These are phyloP conservation scores for Chloranthus sessilifolius DNA, from an alignment of 164 flowering plant genomes.

Conservation along the genomic window DNA sequence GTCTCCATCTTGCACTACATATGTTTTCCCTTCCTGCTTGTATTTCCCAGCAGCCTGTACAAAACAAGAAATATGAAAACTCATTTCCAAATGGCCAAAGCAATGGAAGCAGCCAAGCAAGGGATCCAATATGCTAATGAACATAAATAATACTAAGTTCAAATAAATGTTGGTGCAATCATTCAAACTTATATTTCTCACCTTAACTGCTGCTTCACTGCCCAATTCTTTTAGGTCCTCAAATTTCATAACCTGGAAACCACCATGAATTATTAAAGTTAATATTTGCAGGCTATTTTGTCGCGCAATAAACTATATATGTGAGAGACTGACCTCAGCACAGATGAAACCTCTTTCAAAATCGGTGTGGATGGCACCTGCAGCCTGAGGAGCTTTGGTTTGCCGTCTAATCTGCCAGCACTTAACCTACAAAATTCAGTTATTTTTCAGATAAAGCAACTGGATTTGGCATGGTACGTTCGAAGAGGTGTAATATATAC, in stretches of 20 bases:
- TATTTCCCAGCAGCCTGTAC: conserved; percentile 92
- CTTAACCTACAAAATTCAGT: conserved; percentile 47
- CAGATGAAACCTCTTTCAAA: conserved; percentile 98
- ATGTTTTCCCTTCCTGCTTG: conserved; percentile 90
- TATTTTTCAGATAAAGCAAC: neutral
- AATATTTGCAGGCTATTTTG: too few species aligned
- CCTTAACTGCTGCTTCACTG: conserved; percentile 92
- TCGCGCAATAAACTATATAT: too few species aligned
- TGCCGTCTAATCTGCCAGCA: conserved; percentile 97
- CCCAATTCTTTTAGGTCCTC: conserved; percentile 94
- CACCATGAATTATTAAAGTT: neutral
- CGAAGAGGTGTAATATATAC: too few species aligned
- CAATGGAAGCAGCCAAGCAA: too few species aligned
- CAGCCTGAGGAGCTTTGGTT: conserved; percentile 99
- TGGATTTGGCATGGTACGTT: too few species aligned
- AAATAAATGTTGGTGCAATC: too few species aligned
- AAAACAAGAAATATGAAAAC: too few species aligned
- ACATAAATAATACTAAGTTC: too few species aligned
- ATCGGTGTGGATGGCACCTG: conserved; percentile 95
- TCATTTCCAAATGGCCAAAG: too few species aligned
- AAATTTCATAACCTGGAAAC: conserved; percentile 89
- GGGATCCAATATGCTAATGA: too few species aligned
- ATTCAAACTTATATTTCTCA: too few species aligned
- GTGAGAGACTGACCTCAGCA: conserved; percentile 59
- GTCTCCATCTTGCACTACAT: conserved; percentile 94